phyloP scores from a whole-genome alignment of 352 stramenopile species.

The Globisporangium irregulare region DNA sequence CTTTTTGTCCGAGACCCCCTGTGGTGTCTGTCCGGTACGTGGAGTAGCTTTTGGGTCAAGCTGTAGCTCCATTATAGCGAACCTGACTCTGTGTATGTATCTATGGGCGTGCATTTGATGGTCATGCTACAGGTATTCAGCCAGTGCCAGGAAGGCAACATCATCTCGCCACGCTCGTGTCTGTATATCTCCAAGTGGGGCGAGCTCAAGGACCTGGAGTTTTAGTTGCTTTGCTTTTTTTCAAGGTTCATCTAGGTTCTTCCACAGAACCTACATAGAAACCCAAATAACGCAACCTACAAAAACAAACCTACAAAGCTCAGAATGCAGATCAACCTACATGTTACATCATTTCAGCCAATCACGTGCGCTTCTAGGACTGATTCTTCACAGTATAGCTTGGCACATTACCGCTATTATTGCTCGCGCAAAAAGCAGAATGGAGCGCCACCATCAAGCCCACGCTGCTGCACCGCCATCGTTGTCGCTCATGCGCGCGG shows the following conservation, averaged over 20 bases:
- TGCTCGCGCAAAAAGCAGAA: not conserved
- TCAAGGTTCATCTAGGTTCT: not conserved
- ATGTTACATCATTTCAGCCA: not conserved
- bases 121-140: conserved; percentile 65
- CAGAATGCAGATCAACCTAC: not conserved
- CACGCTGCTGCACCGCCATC: not conserved
- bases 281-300: not conserved
- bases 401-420: not conserved
- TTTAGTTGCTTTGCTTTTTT: conserved; percentile 29
- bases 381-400: not conserved
- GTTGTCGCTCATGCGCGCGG: conserved; percentile 7
- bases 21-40: conserved; percentile 84
- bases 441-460: conserved; percentile 2
- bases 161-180: conserved; percentile 90
- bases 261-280: conserved; percentile 2
- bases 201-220: conserved; percentile 85
- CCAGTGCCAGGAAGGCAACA: conserved; percentile 88
- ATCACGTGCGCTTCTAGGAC: not conserved
- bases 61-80: not conserved
- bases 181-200: conserved; percentile 91
- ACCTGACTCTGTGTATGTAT: not conserved
- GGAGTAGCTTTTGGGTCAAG: not conserved
- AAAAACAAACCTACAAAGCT: not conserved
- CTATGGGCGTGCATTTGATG: conserved; percentile 4
- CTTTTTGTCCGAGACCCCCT: conserved; percentile 87